Evolutionary conservation across 2,329 filamentous ascomycete species (phyloP).

Genomic region (Apiospora sp.): DNA sequence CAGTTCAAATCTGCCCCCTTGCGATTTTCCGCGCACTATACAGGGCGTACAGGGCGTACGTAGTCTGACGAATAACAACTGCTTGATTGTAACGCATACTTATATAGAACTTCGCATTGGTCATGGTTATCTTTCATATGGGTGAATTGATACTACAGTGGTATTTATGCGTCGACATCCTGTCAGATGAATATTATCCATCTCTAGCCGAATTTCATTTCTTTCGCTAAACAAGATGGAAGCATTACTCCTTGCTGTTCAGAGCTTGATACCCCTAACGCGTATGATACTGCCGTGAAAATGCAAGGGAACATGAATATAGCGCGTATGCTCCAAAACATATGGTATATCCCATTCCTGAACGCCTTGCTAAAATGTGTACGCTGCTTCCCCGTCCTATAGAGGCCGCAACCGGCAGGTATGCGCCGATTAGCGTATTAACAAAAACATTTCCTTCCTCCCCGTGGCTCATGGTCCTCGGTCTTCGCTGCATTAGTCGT

Average conservation of each 20-base stretch:
- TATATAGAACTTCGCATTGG: neutral
- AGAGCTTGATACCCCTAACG: neutral
- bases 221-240: conserved; percentile 1
- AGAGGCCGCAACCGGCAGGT: neutral
- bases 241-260: neutral
- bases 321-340: conserved; percentile 14
- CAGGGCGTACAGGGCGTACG: too few relatives aligned
- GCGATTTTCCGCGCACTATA: too few relatives aligned
- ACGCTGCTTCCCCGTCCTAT: conserved; percentile 12
- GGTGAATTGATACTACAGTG: neutral
- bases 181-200: neutral
- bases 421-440: neutral
- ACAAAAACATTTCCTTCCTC: neutral
- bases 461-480: neutral
- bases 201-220: neutral
- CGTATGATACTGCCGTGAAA: neutral
- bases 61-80: too few relatives aligned
- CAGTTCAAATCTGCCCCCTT: too few relatives aligned
- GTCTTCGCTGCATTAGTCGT: conserved; percentile 14
- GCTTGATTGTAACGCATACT: neutral
- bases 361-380: conserved; percentile 15
- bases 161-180: neutral
- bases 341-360: conserved; percentile 21
- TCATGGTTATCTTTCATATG: neutral
- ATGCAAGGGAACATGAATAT: conserved; percentile 15